Evolutionary conservation across 2,329 filamentous ascomycete species (phyloP).

Genomic region (Penicillium vulpinum): DNA sequence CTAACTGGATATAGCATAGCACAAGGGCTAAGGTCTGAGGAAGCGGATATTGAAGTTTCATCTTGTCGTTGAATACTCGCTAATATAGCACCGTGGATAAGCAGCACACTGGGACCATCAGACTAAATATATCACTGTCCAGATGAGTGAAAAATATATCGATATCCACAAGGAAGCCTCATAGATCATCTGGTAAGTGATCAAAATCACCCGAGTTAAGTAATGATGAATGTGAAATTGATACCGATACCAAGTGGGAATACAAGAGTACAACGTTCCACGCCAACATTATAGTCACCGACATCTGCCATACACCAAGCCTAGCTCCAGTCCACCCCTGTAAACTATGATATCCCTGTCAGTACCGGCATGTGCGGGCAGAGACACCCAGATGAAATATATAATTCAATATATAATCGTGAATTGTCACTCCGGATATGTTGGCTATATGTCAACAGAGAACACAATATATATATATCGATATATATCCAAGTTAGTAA

Average conservation of each 20-base stretch:
- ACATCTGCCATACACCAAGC: background rate
- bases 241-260: background rate
- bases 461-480: background rate
- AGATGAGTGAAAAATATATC: background rate
- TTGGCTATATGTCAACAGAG: background rate
- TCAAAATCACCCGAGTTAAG: background rate
- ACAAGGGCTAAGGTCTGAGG: constrained; percentile 14
- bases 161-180: no score
- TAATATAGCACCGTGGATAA: background rate
- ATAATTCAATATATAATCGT: background rate
- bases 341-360: background rate
- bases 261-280: constrained; percentile 1
- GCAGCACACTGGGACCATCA: background rate
- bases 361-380: background rate
- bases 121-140: background rate
- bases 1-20: constrained; percentile 5
- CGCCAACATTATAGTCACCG: background rate
- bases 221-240: background rate
- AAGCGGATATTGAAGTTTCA: background rate
- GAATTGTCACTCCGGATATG: no score
- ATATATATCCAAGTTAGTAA: background rate
- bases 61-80: background rate
- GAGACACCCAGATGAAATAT: background rate
- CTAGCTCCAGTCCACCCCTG: background rate
- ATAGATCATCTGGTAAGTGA: background rate